These are phyloP conservation scores for Cinchona pubescens DNA, from an alignment of 257 asterid genomes.

Conservation along the genomic window DNA sequence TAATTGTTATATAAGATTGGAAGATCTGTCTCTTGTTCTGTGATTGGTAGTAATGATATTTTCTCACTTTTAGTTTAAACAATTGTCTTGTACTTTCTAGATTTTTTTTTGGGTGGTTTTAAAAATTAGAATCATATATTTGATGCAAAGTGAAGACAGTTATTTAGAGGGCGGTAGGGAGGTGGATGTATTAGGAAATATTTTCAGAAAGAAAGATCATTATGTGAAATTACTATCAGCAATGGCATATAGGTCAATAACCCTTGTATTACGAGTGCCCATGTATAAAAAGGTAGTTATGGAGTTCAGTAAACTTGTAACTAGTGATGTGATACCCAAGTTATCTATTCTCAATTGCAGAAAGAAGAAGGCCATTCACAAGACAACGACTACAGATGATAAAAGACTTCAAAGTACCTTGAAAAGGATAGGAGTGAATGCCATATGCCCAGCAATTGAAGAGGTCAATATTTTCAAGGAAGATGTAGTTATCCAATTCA, in stretches of 20 bases:
- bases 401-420: conserved; percentile 76
- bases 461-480: conserved; percentile 82
- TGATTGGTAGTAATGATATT: background rate
- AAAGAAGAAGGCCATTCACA: conserved; percentile 86
- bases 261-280: background rate
- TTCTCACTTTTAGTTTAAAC: background rate
- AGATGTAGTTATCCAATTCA: conserved; percentile 66
- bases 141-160: background rate
- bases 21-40: background rate
- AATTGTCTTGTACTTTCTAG: background rate
- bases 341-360: conserved; percentile 26
- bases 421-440: conserved; percentile 77
- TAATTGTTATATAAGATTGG: background rate
- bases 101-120: no score
- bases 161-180: background rate
- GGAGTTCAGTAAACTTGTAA: background rate
- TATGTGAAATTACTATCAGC: background rate
- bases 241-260: background rate
- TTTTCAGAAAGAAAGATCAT: background rate
- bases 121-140: background rate
- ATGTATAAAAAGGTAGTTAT: background rate
- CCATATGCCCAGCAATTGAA: conserved; percentile 70
- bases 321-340: background rate
- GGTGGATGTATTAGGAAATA: background rate
- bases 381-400: conserved; percentile 70